These are phyloP conservation scores for Schwanniomyces yamadae DNA, from an alignment of 805 yeast species.

Conservation along the genomic window DNA sequence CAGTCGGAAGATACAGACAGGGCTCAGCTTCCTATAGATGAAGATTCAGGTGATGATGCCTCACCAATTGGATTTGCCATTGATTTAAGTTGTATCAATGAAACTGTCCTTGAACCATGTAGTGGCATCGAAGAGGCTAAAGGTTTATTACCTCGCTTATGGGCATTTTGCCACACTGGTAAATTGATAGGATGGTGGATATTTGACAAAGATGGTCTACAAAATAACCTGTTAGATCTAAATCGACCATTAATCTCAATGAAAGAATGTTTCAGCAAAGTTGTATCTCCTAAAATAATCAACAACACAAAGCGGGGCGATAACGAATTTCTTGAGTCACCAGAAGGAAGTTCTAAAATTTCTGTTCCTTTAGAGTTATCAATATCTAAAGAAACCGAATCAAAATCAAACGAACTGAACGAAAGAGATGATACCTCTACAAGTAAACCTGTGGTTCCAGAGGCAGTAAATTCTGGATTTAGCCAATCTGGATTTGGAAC, in stretches of 20 bases:
- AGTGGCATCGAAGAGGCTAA: slow-evolving; percentile 54
- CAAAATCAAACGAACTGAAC: too few relatives aligned
- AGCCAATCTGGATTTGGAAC: slow-evolving; percentile 9
- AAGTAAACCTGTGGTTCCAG: too few relatives aligned
- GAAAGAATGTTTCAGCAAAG: too few relatives aligned
- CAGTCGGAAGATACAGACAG: slow-evolving; percentile 68
- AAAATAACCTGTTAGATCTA: slow-evolving; percentile 27
- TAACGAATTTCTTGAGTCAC: too few relatives aligned
- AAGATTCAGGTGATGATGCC: slow-evolving; percentile 63
- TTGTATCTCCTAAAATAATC: too few relatives aligned
- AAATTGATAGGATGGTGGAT: slow-evolving; percentile 62
- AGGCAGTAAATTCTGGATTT: slow-evolving; percentile 15
- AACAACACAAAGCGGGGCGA: too few relatives aligned
- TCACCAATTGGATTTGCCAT: slow-evolving; percentile 69
- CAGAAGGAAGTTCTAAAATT: too few relatives aligned
- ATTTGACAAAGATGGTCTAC: slow-evolving; percentile 54
- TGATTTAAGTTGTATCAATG: slow-evolving; percentile 46
- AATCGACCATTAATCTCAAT: slow-evolving; percentile 7
- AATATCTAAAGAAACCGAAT: too few relatives aligned
- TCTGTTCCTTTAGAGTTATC: too few relatives aligned
- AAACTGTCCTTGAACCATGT: slow-evolving; percentile 47
- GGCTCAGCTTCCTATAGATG: slow-evolving; percentile 72
- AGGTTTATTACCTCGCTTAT: slow-evolving; percentile 62
- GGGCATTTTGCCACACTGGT: slow-evolving; percentile 64
- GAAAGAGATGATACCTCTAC: too few relatives aligned